A percentile compares a stretch with the other conserved stretches of the same genome.
phyloP scores from a whole-genome alignment of 2,329 filamentous ascomycete species.

The Zelopaecilomyces penicillatus region DNA sequence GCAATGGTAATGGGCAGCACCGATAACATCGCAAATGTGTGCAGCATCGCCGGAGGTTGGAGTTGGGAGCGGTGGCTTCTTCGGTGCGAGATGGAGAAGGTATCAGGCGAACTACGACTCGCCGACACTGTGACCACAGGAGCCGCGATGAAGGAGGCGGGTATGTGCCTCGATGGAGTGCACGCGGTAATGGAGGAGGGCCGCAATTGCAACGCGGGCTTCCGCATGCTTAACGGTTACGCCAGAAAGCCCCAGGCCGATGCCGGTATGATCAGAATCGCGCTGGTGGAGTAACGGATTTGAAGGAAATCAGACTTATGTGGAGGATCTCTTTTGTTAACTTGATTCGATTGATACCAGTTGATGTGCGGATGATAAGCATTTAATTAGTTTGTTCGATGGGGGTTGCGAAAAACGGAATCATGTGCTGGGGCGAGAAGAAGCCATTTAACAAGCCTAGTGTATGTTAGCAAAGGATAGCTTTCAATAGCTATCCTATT shows the following conservation, averaged over 20 bases:
- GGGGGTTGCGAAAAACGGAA: too few species aligned
- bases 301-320: constrained; percentile 5
- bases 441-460: too few species aligned
- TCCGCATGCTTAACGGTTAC: constrained; percentile 54
- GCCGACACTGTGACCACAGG: constrained; percentile 44
- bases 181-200: constrained; percentile 57
- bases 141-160: constrained; percentile 45
- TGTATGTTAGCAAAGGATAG: too few species aligned
- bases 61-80: constrained; percentile 96
- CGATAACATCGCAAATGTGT: constrained; percentile 62
- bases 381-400: too few species aligned
- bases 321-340: constrained; percentile 16
- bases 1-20: constrained; percentile 60
- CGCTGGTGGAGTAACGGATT: constrained; percentile 12
- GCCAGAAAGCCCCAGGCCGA: constrained; percentile 48
- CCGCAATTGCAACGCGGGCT: constrained; percentile 48
- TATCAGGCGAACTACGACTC: constrained; percentile 55
- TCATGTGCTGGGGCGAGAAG: too few species aligned
- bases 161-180: constrained; percentile 51
- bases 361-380: too few species aligned
- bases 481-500: too few species aligned
- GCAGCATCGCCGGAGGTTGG: constrained; percentile 77
- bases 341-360: too few species aligned
- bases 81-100: constrained; percentile 75
- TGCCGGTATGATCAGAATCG: constrained; percentile 32